These are phyloP conservation scores for Fistulinella staudtii DNA, from an alignment of 1,284 basidiomycete species.

Conservation along the genomic window DNA sequence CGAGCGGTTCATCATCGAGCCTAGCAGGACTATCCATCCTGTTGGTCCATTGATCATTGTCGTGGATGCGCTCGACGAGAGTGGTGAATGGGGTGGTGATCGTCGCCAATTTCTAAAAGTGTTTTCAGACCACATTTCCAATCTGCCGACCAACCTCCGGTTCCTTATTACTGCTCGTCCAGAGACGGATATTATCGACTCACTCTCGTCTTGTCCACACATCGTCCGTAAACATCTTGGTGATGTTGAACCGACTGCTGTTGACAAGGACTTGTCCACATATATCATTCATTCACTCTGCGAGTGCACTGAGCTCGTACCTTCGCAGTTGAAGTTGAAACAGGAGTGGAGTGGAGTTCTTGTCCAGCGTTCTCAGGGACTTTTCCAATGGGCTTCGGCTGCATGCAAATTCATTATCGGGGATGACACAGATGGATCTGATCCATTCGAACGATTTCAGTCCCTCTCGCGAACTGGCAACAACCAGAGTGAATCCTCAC, in stretches of 20 bases:
- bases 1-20: neutral
- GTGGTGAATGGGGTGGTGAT: neutral
- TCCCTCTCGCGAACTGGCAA: neutral
- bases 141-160: neutral
- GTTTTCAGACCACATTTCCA: neutral
- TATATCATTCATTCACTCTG: neutral
- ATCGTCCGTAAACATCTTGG: neutral
- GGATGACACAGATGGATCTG: neutral
- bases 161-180: neutral
- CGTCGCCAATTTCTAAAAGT: neutral
- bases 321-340: neutral
- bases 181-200: neutral
- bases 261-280: neutral
- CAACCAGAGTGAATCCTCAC: no score
- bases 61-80: neutral
- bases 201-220: neutral
- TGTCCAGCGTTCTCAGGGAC: neutral
- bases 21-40: neutral
- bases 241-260: neutral
- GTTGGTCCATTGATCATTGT: constrained; percentile 1
- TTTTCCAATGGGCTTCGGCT: neutral
- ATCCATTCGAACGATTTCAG: neutral
- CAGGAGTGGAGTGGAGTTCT: constrained; percentile 2
- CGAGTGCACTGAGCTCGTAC: neutral
- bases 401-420: neutral